These are phyloP conservation scores for Raffaelea albimanens DNA, from an alignment of 2,329 filamentous ascomycete species.

Conservation along the genomic window DNA sequence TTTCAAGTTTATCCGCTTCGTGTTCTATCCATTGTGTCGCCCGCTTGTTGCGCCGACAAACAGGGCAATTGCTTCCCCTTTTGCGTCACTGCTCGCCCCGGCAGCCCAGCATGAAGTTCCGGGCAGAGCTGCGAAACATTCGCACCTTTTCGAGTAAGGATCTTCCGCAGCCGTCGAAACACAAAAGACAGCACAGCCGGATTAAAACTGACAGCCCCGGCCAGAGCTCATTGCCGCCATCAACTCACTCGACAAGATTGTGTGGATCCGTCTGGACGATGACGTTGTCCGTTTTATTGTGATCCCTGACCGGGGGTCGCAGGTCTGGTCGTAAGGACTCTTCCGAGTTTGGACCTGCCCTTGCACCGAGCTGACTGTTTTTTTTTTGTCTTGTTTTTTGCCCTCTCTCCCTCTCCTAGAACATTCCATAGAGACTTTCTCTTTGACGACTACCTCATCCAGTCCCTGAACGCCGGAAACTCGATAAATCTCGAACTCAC, in stretches of 20 bases:
- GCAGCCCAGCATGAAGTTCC: conserved; percentile 11
- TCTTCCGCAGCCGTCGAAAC: background rate
- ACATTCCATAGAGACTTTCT: conserved; percentile 54
- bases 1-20: too few relatives aligned
- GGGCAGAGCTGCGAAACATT: conserved; percentile 56
- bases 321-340: conserved; percentile 79
- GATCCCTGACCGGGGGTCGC: conserved; percentile 86
- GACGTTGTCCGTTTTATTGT: conserved; percentile 88
- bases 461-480: conserved; percentile 73
- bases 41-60: too few relatives aligned
- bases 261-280: conserved; percentile 83
- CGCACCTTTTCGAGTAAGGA: conserved; percentile 54
- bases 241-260: conserved; percentile 66
- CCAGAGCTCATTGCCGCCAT: conserved; percentile 56
- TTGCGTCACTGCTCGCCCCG: too few relatives aligned
- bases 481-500: conserved; percentile 96
- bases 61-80: too few relatives aligned
- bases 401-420: background rate
- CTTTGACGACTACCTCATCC: conserved; percentile 75
- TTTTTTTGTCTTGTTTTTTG: background rate
- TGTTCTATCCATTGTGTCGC: too few relatives aligned
- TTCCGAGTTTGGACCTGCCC: background rate
- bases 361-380: background rate
- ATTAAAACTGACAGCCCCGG: background rate
- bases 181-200: background rate